phyloP scores from a whole-genome alignment of 345 rosid species.

The Eucalyptus curtisii region DNA sequence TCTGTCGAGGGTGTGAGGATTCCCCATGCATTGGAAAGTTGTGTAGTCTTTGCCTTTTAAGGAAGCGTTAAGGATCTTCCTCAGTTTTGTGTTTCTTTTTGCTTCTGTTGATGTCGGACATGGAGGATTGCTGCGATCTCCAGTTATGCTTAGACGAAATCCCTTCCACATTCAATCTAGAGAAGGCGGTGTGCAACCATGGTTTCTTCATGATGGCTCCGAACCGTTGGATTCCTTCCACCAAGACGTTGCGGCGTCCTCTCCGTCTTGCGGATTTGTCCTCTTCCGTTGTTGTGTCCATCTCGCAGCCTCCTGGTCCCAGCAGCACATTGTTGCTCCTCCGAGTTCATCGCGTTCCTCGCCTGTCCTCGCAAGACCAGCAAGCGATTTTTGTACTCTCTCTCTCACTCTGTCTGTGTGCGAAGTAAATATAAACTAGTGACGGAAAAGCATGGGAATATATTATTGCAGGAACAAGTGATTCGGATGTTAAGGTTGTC shows the following conservation, averaged over 20 bases:
- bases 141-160: neutral
- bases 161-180: slow-evolving; percentile 13
- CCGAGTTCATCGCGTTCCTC: neutral
- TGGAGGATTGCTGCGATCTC: neutral
- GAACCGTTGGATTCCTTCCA: slow-evolving; percentile 18
- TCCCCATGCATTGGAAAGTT: neutral
- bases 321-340: neutral
- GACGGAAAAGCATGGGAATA: neutral
- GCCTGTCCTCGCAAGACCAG: neutral
- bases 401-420: neutral
- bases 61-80: neutral
- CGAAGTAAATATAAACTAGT: neutral
- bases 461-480: slow-evolving; percentile 16
- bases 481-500: slow-evolving; percentile 32
- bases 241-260: slow-evolving; percentile 24
- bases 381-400: neutral
- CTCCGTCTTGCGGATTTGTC: slow-evolving; percentile 1
- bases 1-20: neutral
- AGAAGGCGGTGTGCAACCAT: slow-evolving; percentile 2
- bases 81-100: neutral
- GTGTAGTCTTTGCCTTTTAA: neutral
- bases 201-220: slow-evolving; percentile 55
- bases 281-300: slow-evolving; percentile 10
- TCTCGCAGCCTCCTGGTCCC: slow-evolving; percentile 8
- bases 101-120: neutral